A percentile compares a stretch with the other conserved stretches of the same genome.
Evolutionary conservation across 306 rosid species (phyloP).

Genomic region (barrel medic (Medicago truncatula)): MtrunA17r5.0-ANR NC_053049.1:40579001-40579500

Average conservation of each 20-base stretch:
- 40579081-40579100: slow-evolving; percentile 93
- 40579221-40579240: not conserved
- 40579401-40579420: not conserved
- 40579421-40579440: not conserved
- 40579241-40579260: not conserved
- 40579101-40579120: slow-evolving; percentile 67
- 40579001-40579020: slow-evolving; percentile 53
- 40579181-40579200: slow-evolving; percentile 21
- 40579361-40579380: not conserved
- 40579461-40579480: not conserved
- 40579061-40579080: slow-evolving; percentile 71
- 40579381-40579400: not conserved
- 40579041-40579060: slow-evolving; percentile 72
- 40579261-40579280: not conserved
- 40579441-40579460: not conserved
- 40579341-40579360: not conserved
- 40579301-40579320: not conserved
- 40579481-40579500: not conserved
- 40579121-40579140: slow-evolving; percentile 31
- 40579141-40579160: slow-evolving; percentile 23
- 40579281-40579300: not conserved
- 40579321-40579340: not conserved
- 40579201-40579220: slow-evolving; percentile 1
- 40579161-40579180: not conserved
- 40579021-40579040: slow-evolving; percentile 78